Evolutionary conservation across 2,329 filamentous ascomycete genomes (phyloP), one percentile per base, ranked within the genome.

Genomic region (Sporothrix globosa): DNA sequence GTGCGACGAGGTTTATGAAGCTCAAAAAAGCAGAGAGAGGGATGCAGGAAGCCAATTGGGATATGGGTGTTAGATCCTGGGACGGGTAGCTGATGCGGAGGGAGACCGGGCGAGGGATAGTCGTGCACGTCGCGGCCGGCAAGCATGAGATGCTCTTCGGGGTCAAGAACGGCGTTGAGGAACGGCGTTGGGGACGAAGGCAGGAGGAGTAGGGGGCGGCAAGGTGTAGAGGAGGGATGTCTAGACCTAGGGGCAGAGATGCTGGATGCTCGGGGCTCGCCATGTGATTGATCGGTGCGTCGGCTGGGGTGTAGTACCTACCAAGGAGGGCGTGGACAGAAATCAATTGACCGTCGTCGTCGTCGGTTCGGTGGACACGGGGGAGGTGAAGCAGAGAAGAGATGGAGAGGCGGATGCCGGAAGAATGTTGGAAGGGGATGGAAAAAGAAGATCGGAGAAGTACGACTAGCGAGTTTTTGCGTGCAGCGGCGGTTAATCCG

Each of bases 351-450:
- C 67, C 54, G 67, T 61, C 19, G 67, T 69, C 54, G 34, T 34
- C 54, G 54, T 54, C 52, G 66, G 67, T 67, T 71, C 70, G 70
- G 70, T 53, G 67, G 69, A 52, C 60, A 44, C 67, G 66, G 53
- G 41, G 66, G 58, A 67, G 60, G 70, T 44, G 70, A 71, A 66
- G 69, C 54, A 52, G 39, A 53, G 60, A 60, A 71, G 65, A 71
- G 70, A 71, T 66, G 66, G 66, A 69, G 67, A 71, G 56, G 67
- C 67, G 67, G 67, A 44, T 24, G 67, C 56, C 67, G 67, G 67
- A 69, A 63, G 56, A 58, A 63, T 39, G 67, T 39, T 66, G 70
- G 67, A 61, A 24, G 58, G 63, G 53, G 46, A 53, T 14, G 60
- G 30, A 52, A 58, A 61, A 63, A 50, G 58, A 69, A 69, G 54